A percentile compares a stretch with the other conserved stretches of the same genome.
Evolutionary conservation across 768 basidiomycete genomes (phyloP).

Genomic region (Pleurotus cornucopiae): DNA sequence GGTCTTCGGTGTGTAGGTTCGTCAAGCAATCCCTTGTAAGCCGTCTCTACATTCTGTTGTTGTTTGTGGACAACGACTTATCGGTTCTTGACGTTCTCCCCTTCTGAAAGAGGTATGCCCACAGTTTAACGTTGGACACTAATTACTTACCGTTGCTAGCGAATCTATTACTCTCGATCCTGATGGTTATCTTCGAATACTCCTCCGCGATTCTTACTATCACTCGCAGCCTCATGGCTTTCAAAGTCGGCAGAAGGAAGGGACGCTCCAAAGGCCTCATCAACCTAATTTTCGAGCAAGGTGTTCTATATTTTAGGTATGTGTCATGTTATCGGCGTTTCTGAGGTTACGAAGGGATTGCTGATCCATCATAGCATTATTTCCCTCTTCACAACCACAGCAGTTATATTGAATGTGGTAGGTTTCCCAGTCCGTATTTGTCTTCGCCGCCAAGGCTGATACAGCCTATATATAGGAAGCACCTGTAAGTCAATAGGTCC

Average conservation of each 20-base stretch:
- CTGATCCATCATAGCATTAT: slow-evolving; percentile 13
- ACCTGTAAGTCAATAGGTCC: background rate
- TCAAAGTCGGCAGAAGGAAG: slow-evolving; percentile 15
- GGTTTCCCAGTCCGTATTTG: slow-evolving; percentile 4
- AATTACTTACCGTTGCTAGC: slow-evolving; percentile 9
- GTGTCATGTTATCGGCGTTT: background rate
- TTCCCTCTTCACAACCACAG: slow-evolving; percentile 18
- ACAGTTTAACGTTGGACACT: background rate
- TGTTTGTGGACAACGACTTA: background rate
- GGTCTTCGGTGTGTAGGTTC: slow-evolving; percentile 19
- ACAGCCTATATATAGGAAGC: background rate
- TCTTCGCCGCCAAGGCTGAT: background rate
- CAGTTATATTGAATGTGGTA: slow-evolving; percentile 21
- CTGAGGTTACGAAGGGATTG: background rate
- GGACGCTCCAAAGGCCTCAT: slow-evolving; percentile 16
- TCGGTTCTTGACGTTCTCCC: background rate
- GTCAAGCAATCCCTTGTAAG: slow-evolving; percentile 14
- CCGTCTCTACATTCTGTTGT: background rate
- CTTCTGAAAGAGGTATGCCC: background rate
- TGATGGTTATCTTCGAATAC: slow-evolving; percentile 23
- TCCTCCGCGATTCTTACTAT: slow-evolving; percentile 20
- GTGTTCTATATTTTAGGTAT: slow-evolving; percentile 7
- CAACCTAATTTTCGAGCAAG: slow-evolving; percentile 23
- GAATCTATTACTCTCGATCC: slow-evolving; percentile 20
- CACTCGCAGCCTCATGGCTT: slow-evolving; percentile 18